Percentiles rank a stretch among this genome's conserved stretches.
phyloP scores from a whole-genome alignment of 2,329 filamentous ascomycete species.

The Trichoderma afroharzianum region DNA sequence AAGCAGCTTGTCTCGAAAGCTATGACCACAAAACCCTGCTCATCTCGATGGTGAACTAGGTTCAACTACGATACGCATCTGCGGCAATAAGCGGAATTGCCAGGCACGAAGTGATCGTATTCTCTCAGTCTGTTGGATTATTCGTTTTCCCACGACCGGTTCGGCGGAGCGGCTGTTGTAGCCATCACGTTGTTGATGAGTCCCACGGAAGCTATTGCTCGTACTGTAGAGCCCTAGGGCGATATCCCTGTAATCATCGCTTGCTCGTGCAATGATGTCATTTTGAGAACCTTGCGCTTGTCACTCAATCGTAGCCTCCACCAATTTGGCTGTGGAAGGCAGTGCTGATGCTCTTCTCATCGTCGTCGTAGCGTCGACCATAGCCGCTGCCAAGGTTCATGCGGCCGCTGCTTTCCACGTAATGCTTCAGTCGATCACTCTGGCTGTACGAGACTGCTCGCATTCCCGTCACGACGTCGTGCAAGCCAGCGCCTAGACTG shows the following conservation, averaged over 20 bases:
- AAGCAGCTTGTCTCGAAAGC: neutral
- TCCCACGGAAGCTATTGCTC: constrained; percentile 6
- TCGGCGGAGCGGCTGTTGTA: constrained; percentile 7
- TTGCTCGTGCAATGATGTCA: constrained; percentile 23
- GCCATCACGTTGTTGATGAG: constrained; percentile 3
- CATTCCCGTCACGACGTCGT: constrained; percentile 65
- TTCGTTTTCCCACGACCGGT: neutral
- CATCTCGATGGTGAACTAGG: neutral
- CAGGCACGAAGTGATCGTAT: neutral
- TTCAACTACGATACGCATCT: neutral
- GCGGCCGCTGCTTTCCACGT: constrained; percentile 81
- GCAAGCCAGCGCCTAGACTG: constrained; percentile 77
- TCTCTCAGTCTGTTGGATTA: neutral
- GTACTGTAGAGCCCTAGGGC: constrained; percentile 1
- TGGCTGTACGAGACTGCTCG: constrained; percentile 56
- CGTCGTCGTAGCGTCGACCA: constrained; percentile 76
- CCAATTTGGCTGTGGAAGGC: constrained; percentile 95
- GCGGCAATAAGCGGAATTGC: constrained; percentile 7
- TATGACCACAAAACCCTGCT: neutral
- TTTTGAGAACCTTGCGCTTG: constrained; percentile 12
- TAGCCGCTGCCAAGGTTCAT: constrained; percentile 64
- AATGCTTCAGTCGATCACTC: constrained; percentile 83
- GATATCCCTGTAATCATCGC: constrained; percentile 28
- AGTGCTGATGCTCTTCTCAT: constrained; percentile 92
- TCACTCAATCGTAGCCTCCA: constrained; percentile 51